Evolutionary conservation across 495 filamentous ascomycete genomes (phyloP).

Genomic region (Aspergillus campestris): DNA sequence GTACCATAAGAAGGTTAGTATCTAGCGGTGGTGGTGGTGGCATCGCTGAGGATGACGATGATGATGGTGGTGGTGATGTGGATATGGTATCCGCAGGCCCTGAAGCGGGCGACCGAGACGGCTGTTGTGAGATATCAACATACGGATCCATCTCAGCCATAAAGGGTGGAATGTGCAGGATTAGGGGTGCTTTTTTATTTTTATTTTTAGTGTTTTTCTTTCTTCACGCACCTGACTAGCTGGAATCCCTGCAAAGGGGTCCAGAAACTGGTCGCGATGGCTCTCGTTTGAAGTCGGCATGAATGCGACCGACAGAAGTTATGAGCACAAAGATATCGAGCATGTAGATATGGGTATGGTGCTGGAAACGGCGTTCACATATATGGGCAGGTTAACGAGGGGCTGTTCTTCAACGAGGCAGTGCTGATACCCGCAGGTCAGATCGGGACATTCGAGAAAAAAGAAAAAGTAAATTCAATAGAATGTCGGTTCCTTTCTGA

Average conservation of each 20-base stretch:
- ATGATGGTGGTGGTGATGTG: conserved; percentile 4
- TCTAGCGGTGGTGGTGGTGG: conserved; percentile 12
- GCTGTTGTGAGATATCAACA: conserved; percentile 3
- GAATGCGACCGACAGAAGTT: conserved; percentile 6
- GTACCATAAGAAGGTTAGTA: conserved; percentile 21
- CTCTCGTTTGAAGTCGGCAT: conserved; percentile 9
- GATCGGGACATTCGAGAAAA: too few relatives aligned
- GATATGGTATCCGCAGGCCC: neutral
- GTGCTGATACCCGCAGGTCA: too few relatives aligned
- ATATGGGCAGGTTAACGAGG: too few relatives aligned
- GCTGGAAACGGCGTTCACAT: too few relatives aligned
- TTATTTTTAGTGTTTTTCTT: too few relatives aligned
- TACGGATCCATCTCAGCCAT: neutral
- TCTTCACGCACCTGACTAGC: conserved; percentile 7
- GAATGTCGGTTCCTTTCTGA: too few relatives aligned
- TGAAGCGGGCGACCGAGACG: neutral
- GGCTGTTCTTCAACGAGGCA: neutral
- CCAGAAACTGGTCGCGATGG: conserved; percentile 3
- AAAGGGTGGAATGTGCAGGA: too few relatives aligned
- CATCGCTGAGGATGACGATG: conserved; percentile 22
- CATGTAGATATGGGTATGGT: too few relatives aligned
- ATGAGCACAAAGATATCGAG: neutral
- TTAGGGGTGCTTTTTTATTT: too few relatives aligned
- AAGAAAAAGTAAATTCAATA: too few relatives aligned
- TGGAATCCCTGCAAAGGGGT: conserved; percentile 9